These are phyloP conservation scores for Nicotiana benthamiana DNA, from an alignment of 257 asterid species.

Conservation along the genomic window DNA sequence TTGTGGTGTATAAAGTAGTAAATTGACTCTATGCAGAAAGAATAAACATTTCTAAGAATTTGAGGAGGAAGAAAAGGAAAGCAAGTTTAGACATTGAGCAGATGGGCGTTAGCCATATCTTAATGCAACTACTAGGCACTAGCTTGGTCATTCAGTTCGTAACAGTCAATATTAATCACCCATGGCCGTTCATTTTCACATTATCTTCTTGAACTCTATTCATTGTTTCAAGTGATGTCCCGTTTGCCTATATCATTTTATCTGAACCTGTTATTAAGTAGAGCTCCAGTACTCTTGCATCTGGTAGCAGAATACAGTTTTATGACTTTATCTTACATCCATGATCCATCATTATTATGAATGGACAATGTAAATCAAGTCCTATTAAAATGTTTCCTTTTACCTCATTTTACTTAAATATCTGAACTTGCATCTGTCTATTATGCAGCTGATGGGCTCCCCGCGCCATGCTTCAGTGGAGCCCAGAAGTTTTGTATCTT, in stretches of 20 bases:
- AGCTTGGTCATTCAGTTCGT: not conserved
- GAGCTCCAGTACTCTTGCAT: not conserved
- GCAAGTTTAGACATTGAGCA: not conserved
- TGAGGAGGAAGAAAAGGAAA: not conserved
- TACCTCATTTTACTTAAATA: not conserved
- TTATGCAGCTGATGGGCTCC: slow-evolving; percentile 39
- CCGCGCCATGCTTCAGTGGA: slow-evolving; percentile 30
- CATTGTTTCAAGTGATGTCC: not conserved
- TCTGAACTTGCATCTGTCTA: not conserved
- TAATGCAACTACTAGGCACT: slow-evolving; percentile 1
- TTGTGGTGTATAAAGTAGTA: not conserved
- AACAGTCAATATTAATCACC: not conserved
- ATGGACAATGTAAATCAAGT: not conserved
- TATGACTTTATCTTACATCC: not conserved
- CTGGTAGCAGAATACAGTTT: not conserved
- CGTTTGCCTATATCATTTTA: not conserved
- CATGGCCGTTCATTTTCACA: not conserved
- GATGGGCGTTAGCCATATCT: not conserved
- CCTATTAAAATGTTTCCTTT: not conserved
- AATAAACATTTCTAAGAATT: not conserved
- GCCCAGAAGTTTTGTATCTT: slow-evolving; percentile 33
- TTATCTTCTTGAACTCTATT: not conserved
- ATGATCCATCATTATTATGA: not conserved
- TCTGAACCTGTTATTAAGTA: not conserved
- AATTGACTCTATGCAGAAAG: not conserved